Percentiles rank a stretch among this genome's conserved stretches.
Conservation (phyloP, 140 eudicot genomes). For the Oenanthe javanica region DNA sequence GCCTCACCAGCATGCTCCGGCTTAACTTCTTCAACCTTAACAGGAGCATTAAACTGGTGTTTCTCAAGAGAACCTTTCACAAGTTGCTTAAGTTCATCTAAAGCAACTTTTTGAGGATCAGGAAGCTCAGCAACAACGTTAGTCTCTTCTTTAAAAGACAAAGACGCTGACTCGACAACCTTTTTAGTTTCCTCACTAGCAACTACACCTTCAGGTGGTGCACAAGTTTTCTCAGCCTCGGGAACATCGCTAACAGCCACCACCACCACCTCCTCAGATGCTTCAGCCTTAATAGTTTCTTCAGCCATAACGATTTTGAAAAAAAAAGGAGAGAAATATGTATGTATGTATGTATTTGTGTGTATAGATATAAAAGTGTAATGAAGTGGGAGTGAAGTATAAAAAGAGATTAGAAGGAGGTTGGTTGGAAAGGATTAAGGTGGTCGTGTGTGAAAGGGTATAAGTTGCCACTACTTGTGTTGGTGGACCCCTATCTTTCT, state of each 20-base stretch:
- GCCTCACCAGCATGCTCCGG: conserved; percentile 2
- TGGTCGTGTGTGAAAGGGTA: no score
- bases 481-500: no score
- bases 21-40: conserved; percentile 29
- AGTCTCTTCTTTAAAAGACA: conserved; percentile 79
- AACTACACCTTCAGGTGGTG: conserved; percentile 15
- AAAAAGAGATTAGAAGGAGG: no score
- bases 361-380: no score
- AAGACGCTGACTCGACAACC: conserved; percentile 53
- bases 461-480: no score
- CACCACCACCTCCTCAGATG: conserved; percentile 26
- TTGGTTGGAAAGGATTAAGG: no score
- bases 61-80: conserved; percentile 58
- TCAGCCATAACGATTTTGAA: conserved; percentile 56
- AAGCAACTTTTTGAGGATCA: conserved; percentile 61
- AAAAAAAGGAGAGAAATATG: neutral
- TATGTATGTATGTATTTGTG: neutral
- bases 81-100: conserved; percentile 59
- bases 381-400: no score
- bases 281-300: conserved; percentile 37
- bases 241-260: conserved; percentile 41
- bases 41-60: conserved; percentile 52
- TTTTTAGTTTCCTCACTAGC: conserved; percentile 22
- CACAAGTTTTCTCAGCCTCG: conserved; percentile 37
- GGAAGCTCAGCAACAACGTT: conserved; percentile 78